phyloP scores from a whole-genome alignment of 176 grass and related monocot genomes.

The Juncus inflexus region DNA sequence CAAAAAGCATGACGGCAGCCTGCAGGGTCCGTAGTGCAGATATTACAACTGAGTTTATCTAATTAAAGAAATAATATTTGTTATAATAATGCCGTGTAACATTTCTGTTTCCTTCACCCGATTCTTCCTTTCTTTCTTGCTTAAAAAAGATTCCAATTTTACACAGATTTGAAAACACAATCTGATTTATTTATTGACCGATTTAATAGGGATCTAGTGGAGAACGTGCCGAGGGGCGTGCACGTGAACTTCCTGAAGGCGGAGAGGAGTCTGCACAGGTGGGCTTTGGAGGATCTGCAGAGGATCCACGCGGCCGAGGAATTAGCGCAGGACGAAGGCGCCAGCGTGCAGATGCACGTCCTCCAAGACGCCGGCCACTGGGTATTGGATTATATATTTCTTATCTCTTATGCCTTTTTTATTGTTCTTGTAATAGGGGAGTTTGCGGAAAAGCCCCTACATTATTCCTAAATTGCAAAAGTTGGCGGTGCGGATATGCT shows the following conservation, averaged over 20 bases:
- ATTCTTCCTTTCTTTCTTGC: neutral
- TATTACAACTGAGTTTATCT: no score
- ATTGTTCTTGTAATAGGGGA: no score
- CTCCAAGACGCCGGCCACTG: conserved; percentile 97
- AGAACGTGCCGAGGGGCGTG: conserved; percentile 85
- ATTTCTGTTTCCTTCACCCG: no score
- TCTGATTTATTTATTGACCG: neutral
- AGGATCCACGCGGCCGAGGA: conserved; percentile 79
- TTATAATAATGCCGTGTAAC: no score
- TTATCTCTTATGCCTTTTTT: no score
- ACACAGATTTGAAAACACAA: neutral
- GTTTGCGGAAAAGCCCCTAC: no score
- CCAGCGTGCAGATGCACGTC: conserved; percentile 91
- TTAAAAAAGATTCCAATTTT: no score
- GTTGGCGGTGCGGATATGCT: no score
- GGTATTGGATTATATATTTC: conserved; percentile 33
- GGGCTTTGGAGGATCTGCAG: conserved; percentile 93
- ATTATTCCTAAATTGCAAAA: no score
- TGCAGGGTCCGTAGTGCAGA: no score
- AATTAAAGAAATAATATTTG: no score
- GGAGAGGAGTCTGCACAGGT: conserved; percentile 98
- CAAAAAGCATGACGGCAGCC: no score
- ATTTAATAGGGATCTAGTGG: conserved; percentile 58
- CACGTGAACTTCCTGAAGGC: conserved; percentile 93
- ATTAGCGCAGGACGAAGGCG: conserved; percentile 72